phyloP scores from a whole-genome alignment of 768 basidiomycete genomes.

The Basidioascus undulatus region DNA sequence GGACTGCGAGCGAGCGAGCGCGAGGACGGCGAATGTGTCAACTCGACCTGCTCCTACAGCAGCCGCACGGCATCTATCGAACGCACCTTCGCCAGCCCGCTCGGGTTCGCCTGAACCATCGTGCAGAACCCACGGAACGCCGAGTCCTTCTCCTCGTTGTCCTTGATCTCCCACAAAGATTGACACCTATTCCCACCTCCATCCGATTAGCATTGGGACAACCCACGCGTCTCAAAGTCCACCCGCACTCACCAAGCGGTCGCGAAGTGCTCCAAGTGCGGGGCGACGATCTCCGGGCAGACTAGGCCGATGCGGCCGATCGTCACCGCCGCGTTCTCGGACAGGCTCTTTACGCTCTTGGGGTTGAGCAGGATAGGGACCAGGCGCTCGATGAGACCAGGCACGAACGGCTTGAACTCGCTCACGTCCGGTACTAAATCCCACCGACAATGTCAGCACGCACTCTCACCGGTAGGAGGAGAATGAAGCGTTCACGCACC shows the following conservation, averaged over 20 bases:
- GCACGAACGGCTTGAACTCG: conserved; percentile 81
- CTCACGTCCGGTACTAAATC: conserved; percentile 31
- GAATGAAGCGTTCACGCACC: conserved; percentile 24
- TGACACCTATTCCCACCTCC: conserved; percentile 30
- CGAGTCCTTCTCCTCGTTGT: conserved; percentile 98
- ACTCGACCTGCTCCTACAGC: not conserved
- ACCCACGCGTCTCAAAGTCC: no score
- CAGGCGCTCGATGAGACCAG: conserved; percentile 59
- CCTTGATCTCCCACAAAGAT: conserved; percentile 89
- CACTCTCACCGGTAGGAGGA: not conserved
- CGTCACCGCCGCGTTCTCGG: conserved; percentile 95
- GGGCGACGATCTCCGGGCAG: conserved; percentile 69
- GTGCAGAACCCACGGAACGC: conserved; percentile 95
- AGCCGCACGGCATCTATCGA: not conserved
- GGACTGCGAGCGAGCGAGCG: conserved; percentile 28
- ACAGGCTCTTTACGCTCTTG: conserved; percentile 75
- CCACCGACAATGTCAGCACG: not conserved
- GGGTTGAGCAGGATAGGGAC: conserved; percentile 81
- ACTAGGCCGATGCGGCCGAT: conserved; percentile 89
- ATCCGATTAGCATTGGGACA: not conserved
- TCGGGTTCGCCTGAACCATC: conserved; percentile 79
- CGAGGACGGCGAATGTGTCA: not conserved
- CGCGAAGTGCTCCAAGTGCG: conserved; percentile 69
- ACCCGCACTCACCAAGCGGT: conserved; percentile 41
- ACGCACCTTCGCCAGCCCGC: conserved; percentile 70